phyloP scores from a whole-genome alignment of 495 filamentous ascomycete genomes.

The Pyronema domesticum region DNA sequence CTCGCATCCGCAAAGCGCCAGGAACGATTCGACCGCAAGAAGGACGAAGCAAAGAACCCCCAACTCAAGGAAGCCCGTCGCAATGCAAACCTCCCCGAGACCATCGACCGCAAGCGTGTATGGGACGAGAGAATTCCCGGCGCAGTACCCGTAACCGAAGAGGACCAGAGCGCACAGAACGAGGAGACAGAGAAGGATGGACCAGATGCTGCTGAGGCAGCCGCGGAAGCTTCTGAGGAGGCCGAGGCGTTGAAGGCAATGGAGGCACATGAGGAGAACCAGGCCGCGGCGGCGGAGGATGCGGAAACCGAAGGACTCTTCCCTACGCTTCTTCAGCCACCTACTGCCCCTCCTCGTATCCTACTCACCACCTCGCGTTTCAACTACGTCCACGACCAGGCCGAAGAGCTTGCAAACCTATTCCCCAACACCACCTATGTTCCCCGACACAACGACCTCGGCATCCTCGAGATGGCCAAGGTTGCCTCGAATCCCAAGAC shows the following conservation, averaged over 20 bases:
- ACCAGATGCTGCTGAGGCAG: slow-evolving; percentile 30
- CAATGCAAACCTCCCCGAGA: slow-evolving; percentile 60
- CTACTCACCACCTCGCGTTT: slow-evolving; percentile 78
- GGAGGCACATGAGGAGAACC: slow-evolving; percentile 14
- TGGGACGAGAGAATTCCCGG: slow-evolving; percentile 77
- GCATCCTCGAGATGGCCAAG: slow-evolving; percentile 68
- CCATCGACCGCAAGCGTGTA: slow-evolving; percentile 72
- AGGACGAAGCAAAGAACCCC: slow-evolving; percentile 75
- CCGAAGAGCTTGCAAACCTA: slow-evolving; percentile 52
- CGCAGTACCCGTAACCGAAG: slow-evolving; percentile 53
- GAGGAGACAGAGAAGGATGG: slow-evolving; percentile 18
- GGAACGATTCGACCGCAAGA: slow-evolving; percentile 56
- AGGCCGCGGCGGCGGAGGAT: slow-evolving; percentile 19
- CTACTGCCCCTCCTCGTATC: slow-evolving; percentile 44
- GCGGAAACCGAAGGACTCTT: slow-evolving; percentile 33
- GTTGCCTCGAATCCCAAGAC: slow-evolving; percentile 57
- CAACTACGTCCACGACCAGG: slow-evolving; percentile 68
- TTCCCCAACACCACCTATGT: slow-evolving; percentile 85
- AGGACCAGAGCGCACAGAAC: slow-evolving; percentile 42
- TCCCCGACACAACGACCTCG: slow-evolving; percentile 69
- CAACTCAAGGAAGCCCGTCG: slow-evolving; percentile 49
- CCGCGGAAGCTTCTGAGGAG: slow-evolving; percentile 31
- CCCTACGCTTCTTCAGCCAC: slow-evolving; percentile 52
- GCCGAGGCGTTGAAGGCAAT: slow-evolving; percentile 45
- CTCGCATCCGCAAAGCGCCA: slow-evolving; percentile 54